Conservation (phyloP, 352 stramenopile species). For the Globisporangium irregulare region DNA sequence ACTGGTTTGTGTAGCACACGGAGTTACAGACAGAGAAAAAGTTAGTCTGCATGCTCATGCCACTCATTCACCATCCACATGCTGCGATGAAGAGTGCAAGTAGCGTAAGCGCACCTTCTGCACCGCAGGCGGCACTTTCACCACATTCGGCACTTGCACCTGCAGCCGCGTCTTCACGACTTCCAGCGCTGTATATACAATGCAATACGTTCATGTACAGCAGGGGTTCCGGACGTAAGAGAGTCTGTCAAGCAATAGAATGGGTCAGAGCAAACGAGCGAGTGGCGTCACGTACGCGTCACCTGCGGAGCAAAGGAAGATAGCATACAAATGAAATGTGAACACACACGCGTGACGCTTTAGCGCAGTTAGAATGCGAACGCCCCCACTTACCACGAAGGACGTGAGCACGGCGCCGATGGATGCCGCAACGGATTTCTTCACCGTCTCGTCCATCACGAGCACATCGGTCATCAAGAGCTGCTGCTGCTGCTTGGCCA, state of each 20-base stretch:
- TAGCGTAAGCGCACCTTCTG: constrained; percentile 33
- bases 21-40: not conserved
- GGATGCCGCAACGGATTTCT: constrained; percentile 64
- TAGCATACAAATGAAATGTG: not conserved
- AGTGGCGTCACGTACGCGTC: constrained; percentile 44
- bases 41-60: not conserved
- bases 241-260: not conserved
- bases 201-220: not conserved
- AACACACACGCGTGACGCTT: not conserved
- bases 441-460: constrained; percentile 60
- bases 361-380: not conserved
- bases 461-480: not conserved
- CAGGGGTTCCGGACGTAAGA: not conserved
- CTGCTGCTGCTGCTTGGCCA: constrained; percentile 6
- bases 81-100: not conserved
- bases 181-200: constrained; percentile 51
- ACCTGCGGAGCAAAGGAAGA: constrained; percentile 31
- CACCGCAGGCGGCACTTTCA: constrained; percentile 40
- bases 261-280: not conserved
- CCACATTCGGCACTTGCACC: constrained; percentile 60
- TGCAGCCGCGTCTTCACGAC: constrained; percentile 86
- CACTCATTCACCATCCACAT: not conserved
- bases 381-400: constrained; percentile 42
- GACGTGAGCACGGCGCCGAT: constrained; percentile 67
- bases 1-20: constrained; percentile 22